Evolutionary conservation across 768 basidiomycete genomes (phyloP).

Genomic region (Zangia roseola): DNA sequence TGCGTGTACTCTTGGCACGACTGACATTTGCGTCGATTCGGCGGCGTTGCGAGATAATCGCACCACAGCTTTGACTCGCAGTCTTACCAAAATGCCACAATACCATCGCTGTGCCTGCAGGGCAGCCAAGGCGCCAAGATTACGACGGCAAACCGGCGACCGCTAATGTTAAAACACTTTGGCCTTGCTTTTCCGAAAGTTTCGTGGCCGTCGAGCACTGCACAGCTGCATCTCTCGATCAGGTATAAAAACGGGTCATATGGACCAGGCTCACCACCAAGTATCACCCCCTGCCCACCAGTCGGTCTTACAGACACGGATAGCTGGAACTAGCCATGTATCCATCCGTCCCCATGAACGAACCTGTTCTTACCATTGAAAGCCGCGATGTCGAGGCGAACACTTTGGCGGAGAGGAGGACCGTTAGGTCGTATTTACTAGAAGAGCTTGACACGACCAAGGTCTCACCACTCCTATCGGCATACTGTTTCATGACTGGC

Average conservation of each 20-base stretch:
- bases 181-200: neutral
- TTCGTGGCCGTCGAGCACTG: constrained; percentile 3
- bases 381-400: constrained; percentile 19
- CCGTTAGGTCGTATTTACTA: constrained; percentile 11
- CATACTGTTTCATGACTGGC: constrained; percentile 79
- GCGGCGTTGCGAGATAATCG: no score
- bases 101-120: no score
- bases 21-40: no score
- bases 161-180: neutral
- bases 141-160: constrained; percentile 1
- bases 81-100: no score
- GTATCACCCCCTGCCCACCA: no score
- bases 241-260: constrained; percentile 7
- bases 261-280: neutral
- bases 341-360: no score
- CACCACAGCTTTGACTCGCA: no score
- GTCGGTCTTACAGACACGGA: no score
- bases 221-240: constrained; percentile 10
- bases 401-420: constrained; percentile 1
- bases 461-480: constrained; percentile 53
- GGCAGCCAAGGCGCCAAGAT: no score
- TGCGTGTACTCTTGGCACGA: no score
- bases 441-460: constrained; percentile 25
- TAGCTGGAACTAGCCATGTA: no score
- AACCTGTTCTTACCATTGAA: neutral